Base-by-base conservation (phyloP, 805 yeast genomes). In the Metschnikowia similis region DNA sequence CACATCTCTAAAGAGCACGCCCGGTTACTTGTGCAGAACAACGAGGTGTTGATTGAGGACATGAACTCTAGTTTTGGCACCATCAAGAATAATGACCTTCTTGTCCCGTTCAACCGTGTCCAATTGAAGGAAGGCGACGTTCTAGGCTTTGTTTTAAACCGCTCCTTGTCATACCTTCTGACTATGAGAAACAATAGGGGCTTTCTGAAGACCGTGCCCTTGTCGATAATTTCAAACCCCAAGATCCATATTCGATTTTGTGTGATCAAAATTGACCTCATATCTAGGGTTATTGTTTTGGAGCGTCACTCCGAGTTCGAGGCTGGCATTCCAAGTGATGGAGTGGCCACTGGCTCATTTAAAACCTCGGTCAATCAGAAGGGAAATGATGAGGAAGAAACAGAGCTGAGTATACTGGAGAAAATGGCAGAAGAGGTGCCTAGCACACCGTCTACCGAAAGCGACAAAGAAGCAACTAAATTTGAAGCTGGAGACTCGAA, bases 1-100 rank as follows among this genome's bases (percentile, higher is more conserved):
- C 76, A 72, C 54, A 54, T 74, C 41, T 71, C 76, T 8, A 72
- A 71, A 54, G 40, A 53, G 5, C 78, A 74, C 53, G 77, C 76
- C 8, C 48, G 51, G 14, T 45, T 71, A 32, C 51, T 50, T 47
- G 40, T 48, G 37, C 49, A 40, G 4, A 53, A 63, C 29, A 61
- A 59, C 13, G 36, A 28, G 11, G 57, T 71, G 32, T 57, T 47
- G 35, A 45, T 70, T 38, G 59, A 56, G 51, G 78, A 74, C 49
- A 48, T 53, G 28, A 53, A 53, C 28, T 71, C 76, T 6, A 70
- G 72, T 16, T 72, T 71, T 56, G 77, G 77, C 1, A 72, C 77
- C 14, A 51, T 69, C 8, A 44, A 67, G 48, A 66, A 70, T 49
- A 58, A 61, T 29, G 44, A 59, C 7, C 59, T 61, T 27, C 55